Evolutionary conservation across 2,329 filamentous ascomycete genomes (phyloP).

Genomic region (Colletotrichum sp.): DNA sequence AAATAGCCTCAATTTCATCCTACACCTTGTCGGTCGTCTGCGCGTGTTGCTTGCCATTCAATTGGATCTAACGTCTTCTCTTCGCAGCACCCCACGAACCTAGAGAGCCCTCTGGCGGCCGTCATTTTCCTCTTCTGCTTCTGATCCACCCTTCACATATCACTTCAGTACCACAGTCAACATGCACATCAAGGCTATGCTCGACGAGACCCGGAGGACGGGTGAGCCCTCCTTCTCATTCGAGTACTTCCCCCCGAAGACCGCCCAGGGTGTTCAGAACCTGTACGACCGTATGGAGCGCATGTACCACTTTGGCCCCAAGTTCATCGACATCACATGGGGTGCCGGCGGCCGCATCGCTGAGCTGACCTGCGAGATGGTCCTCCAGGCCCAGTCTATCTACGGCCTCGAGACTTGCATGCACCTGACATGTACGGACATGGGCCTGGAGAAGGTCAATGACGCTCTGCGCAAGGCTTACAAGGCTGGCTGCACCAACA

Average conservation of each 20-base stretch:
- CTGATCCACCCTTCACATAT: not conserved
- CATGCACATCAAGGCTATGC: conserved; percentile 97
- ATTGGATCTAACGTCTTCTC: conserved; percentile 2
- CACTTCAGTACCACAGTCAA: conserved; percentile 30
- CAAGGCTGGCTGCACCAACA: conserved; percentile 96
- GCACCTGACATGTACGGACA: conserved; percentile 98
- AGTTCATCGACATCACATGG: conserved; percentile 99
- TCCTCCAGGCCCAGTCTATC: conserved; percentile 90
- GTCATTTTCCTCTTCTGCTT: not conserved
- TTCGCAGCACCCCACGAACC: not conserved
- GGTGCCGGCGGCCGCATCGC: conserved; percentile 92
- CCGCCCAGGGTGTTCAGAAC: conserved; percentile 96
- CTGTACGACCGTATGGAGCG: conserved; percentile 99
- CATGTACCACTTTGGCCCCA: conserved; percentile 92
- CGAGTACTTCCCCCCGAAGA: conserved; percentile 99
- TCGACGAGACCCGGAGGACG: conserved; percentile 79
- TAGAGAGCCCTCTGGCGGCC: conserved; percentile 4
- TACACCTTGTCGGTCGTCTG: not conserved
- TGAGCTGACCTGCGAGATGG: conserved; percentile 96
- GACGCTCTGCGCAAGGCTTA: conserved; percentile 87
- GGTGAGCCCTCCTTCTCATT: conserved; percentile 93
- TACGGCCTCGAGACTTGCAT: conserved; percentile 98
- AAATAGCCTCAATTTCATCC: not conserved
- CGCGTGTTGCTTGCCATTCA: not conserved
- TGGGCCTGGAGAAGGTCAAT: conserved; percentile 92